Conservation (phyloP, 176 grass and related monocot genomes). For the Bolboschoenus planiculmis region DNA sequence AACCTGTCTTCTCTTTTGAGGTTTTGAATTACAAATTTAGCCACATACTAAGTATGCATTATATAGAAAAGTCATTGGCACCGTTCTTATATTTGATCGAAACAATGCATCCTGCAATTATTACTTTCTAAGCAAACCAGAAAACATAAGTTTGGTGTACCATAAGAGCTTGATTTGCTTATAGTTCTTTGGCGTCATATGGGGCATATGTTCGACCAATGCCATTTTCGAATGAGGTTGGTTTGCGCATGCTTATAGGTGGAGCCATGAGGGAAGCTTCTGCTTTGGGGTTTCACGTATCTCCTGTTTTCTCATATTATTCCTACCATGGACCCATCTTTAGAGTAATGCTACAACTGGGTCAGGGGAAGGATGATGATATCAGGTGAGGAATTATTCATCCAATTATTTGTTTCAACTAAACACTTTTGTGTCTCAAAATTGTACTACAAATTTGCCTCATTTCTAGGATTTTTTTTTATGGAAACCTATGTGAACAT, state of each 20-base stretch:
- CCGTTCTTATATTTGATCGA: neutral
- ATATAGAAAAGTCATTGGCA: neutral
- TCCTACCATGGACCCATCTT: conserved; percentile 75
- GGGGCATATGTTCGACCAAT: conserved; percentile 85
- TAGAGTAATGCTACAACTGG: conserved; percentile 62
- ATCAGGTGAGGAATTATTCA: conserved; percentile 40
- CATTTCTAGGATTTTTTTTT: neutral
- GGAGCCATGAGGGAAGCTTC: conserved; percentile 72
- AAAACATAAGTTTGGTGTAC: neutral
- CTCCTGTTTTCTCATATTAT: conserved; percentile 83
- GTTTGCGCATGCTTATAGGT: conserved; percentile 96
- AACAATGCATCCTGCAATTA: neutral
- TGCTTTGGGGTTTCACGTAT: conserved; percentile 74
- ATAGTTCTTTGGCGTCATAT: conserved; percentile 86
- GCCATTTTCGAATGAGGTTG: conserved; percentile 88
- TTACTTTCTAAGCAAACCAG: neutral
- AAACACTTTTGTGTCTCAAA: neutral
- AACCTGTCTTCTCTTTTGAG: neutral
- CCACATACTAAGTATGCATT: neutral
- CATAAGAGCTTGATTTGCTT: conserved; percentile 27
- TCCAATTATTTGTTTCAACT: neutral
- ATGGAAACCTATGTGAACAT: conserved; percentile 2
- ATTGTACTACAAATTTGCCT: neutral
- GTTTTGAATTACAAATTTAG: neutral
- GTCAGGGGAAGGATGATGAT: conserved; percentile 49